These are phyloP conservation scores for Acmispon strigosus DNA, from an alignment of 306 rosid genomes.

Conservation along the genomic window DNA sequence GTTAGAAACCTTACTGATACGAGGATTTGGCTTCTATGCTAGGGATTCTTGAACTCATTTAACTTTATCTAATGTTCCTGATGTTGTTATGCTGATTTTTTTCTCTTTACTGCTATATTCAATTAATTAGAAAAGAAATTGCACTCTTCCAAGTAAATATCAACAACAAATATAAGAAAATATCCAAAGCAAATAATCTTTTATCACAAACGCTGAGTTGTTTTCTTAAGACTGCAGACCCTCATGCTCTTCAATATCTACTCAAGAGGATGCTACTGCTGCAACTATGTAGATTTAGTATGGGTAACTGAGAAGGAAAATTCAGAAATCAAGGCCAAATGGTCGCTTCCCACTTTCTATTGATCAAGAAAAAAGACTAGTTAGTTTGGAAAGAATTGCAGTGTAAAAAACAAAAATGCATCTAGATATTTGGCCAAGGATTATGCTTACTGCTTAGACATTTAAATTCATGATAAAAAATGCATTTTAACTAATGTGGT, in stretches of 20 bases:
- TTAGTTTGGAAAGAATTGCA: conserved; percentile 1
- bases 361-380: conserved; percentile 9
- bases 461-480: neutral
- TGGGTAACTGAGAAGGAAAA: conserved; percentile 48
- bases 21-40: too few species aligned
- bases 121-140: too few species aligned
- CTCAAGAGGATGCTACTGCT: conserved; percentile 5
- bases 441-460: neutral
- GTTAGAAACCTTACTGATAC: too few species aligned
- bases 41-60: too few species aligned
- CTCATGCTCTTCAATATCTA: conserved; percentile 22
- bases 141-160: too few species aligned
- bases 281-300: neutral
- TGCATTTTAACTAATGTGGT: neutral
- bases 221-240: conserved; percentile 15
- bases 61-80: too few species aligned
- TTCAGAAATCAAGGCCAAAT: conserved; percentile 74
- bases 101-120: too few species aligned
- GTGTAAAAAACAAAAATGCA: neutral
- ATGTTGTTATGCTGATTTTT: too few species aligned
- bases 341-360: conserved; percentile 87
- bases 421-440: neutral
- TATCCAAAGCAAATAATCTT: neutral
- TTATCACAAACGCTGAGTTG: neutral
- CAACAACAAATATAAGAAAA: neutral